Evolutionary conservation across 2,329 filamentous ascomycete species (phyloP).

Genomic region (Fusarium robinianum): DNA sequence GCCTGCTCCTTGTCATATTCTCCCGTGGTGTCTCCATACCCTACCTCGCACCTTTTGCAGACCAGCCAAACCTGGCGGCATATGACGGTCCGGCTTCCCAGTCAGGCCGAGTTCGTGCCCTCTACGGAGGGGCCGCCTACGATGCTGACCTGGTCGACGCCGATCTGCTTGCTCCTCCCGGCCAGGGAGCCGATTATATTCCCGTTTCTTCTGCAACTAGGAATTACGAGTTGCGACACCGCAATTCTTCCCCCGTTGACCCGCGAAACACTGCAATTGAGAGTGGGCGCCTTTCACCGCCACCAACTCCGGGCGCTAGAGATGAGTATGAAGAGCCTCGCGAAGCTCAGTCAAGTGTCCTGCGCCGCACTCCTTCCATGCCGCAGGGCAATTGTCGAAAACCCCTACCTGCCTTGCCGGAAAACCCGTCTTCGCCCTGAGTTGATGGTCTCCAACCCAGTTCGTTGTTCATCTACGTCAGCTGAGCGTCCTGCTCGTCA

Average conservation of each 20-base stretch:
- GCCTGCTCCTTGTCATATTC: constrained; percentile 86
- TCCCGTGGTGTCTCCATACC: constrained; percentile 54
- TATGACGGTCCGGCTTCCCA: constrained; percentile 31
- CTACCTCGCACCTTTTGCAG: constrained; percentile 38
- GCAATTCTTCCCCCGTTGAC: constrained; percentile 13
- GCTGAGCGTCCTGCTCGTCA: too few relatives aligned
- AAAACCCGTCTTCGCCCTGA: constrained; percentile 40
- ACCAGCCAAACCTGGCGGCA: constrained; percentile 31
- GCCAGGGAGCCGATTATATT: constrained; percentile 18
- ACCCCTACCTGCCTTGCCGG: constrained; percentile 50
- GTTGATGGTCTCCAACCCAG: too few relatives aligned
- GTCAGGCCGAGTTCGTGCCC: constrained; percentile 15
- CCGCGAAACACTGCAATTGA: constrained; percentile 15
- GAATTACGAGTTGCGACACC: constrained; percentile 5
- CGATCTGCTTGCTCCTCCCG: constrained; percentile 9
- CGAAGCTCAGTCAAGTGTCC: constrained; percentile 15
- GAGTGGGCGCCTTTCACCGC: constrained; percentile 37
- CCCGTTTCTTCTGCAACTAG: not conserved
- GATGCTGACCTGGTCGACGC: constrained; percentile 5
- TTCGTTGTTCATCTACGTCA: too few relatives aligned
- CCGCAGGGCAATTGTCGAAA: constrained; percentile 43
- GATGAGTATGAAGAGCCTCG: constrained; percentile 18
- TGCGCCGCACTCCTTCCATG: constrained; percentile 25
- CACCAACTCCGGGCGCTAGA: constrained; percentile 29
- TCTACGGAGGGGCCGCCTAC: constrained; percentile 24